These are phyloP conservation scores for Kazachstania sp. DNA, from an alignment of 1,139 yeast genomes.

Conservation along the genomic window DNA sequence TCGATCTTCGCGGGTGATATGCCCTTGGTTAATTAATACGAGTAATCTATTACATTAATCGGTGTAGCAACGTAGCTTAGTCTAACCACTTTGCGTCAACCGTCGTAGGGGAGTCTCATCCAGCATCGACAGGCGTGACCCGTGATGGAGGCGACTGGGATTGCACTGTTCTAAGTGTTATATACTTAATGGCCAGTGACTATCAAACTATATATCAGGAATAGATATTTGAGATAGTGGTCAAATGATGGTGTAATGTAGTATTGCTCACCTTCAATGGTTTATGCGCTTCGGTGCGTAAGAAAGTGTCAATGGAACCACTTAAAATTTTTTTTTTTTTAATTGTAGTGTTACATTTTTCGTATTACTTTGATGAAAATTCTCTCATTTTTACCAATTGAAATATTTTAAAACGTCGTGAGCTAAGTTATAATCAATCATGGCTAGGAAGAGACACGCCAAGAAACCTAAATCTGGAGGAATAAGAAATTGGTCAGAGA, in stretches of 20 bases:
- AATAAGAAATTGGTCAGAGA: slow-evolving; percentile 50
- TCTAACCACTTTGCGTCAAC: slow-evolving; percentile 24
- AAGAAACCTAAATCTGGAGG: slow-evolving; percentile 17
- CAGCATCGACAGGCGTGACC: slow-evolving; percentile 36
- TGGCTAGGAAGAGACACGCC: slow-evolving; percentile 31
- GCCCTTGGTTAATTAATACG: slow-evolving; percentile 20
- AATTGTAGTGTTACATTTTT: slow-evolving; percentile 14
- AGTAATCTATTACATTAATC: slow-evolving; percentile 27
- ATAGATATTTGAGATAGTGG: too few relatives aligned
- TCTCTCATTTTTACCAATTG: too few relatives aligned
- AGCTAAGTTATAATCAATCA: too few relatives aligned
- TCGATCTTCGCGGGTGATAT: slow-evolving; percentile 34
- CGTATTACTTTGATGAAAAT: slow-evolving; percentile 2
- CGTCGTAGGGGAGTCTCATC: slow-evolving; percentile 39
- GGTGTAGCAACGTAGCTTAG: slow-evolving; percentile 26
- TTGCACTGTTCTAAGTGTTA: slow-evolving; percentile 29
- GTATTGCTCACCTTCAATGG: slow-evolving; percentile 16
- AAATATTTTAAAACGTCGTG: too few relatives aligned
- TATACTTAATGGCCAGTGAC: too few relatives aligned
- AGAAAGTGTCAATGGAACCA: slow-evolving; percentile 4
- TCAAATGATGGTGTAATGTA: slow-evolving; percentile 21
- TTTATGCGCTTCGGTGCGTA: not conserved
- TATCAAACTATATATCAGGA: too few relatives aligned
- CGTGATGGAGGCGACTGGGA: slow-evolving; percentile 39
- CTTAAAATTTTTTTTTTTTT: slow-evolving; percentile 4